These are phyloP conservation scores for Pyrrhoderma noxium DNA, from an alignment of 1,284 basidiomycete species.

Conservation along the genomic window DNA sequence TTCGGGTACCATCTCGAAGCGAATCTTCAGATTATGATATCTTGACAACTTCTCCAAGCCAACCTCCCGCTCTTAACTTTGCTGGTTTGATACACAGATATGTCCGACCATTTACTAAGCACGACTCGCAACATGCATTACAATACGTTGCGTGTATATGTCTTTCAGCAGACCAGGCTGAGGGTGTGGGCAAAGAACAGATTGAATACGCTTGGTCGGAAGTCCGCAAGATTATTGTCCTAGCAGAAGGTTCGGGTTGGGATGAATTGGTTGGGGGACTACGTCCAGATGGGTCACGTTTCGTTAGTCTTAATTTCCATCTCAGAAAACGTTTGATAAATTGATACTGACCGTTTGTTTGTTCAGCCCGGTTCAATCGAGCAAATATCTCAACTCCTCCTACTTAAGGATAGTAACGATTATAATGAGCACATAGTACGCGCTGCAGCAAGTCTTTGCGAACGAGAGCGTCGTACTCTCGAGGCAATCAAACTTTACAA, in stretches of 20 bases:
- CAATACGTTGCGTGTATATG: slow-evolving; percentile 93
- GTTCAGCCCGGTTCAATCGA: slow-evolving; percentile 82
- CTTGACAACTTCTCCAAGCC: slow-evolving; percentile 55
- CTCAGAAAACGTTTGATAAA: not conserved
- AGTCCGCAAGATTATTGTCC: slow-evolving; percentile 81
- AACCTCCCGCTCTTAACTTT: slow-evolving; percentile 71
- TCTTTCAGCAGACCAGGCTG: slow-evolving; percentile 70
- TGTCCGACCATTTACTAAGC: slow-evolving; percentile 83
- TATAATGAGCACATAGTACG: slow-evolving; percentile 83
- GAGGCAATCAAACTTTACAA: slow-evolving; percentile 97
- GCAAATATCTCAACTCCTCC: slow-evolving; percentile 71
- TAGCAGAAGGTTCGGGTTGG: slow-evolving; percentile 82
- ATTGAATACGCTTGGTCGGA: slow-evolving; percentile 82
- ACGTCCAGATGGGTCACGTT: slow-evolving; percentile 80
- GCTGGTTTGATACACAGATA: slow-evolving; percentile 90
- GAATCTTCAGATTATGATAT: slow-evolving; percentile 78
- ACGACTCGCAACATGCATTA: slow-evolving; percentile 88
- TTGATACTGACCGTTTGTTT: slow-evolving; percentile 1
- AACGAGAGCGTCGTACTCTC: slow-evolving; percentile 74
- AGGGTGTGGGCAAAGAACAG: slow-evolving; percentile 73
- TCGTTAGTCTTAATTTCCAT: slow-evolving; percentile 50
- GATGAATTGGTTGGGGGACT: slow-evolving; percentile 89
- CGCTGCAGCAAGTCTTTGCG: slow-evolving; percentile 69
- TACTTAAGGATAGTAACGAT: slow-evolving; percentile 61
- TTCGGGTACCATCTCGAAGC: slow-evolving; percentile 74